These are phyloP conservation scores for Laetiporus sulphureus DNA, from an alignment of 1,284 basidiomycete genomes.

Conservation along the genomic window DNA sequence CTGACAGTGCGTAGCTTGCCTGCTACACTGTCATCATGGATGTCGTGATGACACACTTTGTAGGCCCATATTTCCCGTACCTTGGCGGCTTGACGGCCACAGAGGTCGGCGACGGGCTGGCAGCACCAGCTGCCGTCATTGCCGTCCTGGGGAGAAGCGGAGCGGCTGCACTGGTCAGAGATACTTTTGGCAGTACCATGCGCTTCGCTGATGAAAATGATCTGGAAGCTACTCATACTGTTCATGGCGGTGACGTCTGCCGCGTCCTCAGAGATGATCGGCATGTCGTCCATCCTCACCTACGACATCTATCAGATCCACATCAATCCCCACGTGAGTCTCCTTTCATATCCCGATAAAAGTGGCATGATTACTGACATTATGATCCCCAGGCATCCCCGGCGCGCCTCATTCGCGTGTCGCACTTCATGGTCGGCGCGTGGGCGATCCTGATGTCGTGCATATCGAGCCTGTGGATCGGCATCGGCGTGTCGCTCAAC, in stretches of 20 bases:
- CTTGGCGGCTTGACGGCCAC: conserved; percentile 1
- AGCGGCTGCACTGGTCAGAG: background rate
- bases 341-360: conserved; percentile 37
- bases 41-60: background rate
- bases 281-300: conserved; percentile 37
- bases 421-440: conserved; percentile 8
- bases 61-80: conserved; percentile 2
- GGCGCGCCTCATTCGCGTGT: conserved; percentile 16
- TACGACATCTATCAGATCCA: conserved; percentile 39
- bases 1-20: conserved; percentile 9
- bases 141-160: conserved; percentile 8
- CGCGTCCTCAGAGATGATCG: conserved; percentile 40
- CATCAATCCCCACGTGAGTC: conserved; percentile 32
- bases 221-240: conserved; percentile 26
- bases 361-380: conserved; percentile 30
- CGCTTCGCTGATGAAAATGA: conserved; percentile 17
- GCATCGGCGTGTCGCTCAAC: conserved; percentile 21
- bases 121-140: conserved; percentile 5
- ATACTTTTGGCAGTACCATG: background rate
- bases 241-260: conserved; percentile 39
- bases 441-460: conserved; percentile 12
- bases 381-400: conserved; percentile 26
- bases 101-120: conserved; percentile 4
- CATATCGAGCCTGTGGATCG: conserved; percentile 20
- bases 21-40: too few species aligned